A percentile compares a stretch with the other conserved stretches of the same genome.
Evolutionary conservation across 345 rosid genomes (phyloP).

Genomic region (Pistacia atlantica): DNA sequence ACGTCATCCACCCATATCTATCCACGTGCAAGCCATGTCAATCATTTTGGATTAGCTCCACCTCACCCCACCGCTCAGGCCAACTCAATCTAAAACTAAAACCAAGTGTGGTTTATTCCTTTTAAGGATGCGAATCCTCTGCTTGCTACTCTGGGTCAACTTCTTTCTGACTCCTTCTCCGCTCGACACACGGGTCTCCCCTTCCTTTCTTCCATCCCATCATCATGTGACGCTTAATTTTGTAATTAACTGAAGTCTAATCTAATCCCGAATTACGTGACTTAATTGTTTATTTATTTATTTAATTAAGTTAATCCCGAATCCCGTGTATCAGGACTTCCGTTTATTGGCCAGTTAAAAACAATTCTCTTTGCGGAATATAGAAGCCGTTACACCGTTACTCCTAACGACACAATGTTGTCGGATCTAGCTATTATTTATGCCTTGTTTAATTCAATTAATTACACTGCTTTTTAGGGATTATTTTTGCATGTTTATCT

Average conservation of each 20-base stretch:
- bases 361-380: neutral
- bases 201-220: neutral
- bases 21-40: slow-evolving; percentile 25
- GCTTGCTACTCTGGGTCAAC: slow-evolving; percentile 12
- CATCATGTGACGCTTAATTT: neutral
- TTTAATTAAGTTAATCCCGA: neutral
- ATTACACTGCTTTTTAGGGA: no score
- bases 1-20: slow-evolving; percentile 7
- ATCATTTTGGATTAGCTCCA: no score
- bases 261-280: neutral
- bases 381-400: slow-evolving; percentile 7
- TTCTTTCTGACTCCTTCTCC: neutral
- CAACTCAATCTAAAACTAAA: no score
- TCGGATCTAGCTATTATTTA: no score
- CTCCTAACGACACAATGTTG: no score
- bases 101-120: slow-evolving; percentile 13
- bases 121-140: slow-evolving; percentile 15
- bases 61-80: no score
- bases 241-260: neutral
- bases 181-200: slow-evolving; percentile 8
- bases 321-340: neutral
- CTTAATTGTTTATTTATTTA: neutral
- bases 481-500: no score
- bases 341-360: neutral
- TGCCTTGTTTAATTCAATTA: no score